Evolutionary conservation across 2,329 filamentous ascomycete genomes (phyloP), one percentile per base, ranked within the genome.

Genomic region (Clarireedia paspali): DNA sequence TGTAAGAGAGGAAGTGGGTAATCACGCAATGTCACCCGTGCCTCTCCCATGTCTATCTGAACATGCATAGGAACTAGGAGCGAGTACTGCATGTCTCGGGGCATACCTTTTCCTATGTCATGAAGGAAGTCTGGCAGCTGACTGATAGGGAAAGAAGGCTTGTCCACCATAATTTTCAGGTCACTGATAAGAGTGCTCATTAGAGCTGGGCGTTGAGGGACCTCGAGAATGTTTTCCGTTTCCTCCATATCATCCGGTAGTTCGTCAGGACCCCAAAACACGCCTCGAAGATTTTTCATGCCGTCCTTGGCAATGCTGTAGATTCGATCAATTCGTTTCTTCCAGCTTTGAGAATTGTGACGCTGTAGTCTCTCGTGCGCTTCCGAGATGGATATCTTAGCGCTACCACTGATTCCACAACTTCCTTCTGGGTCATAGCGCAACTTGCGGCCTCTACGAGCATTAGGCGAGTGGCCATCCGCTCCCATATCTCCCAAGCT

Each of bases 71-170:
- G 95, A 10, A 99, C 77, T 17, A 99, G 78, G 20, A 99, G 77
- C 9, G 90, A 85, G 69, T 97, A 99, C 66, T 92, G 77, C 81
- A 91, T 99, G 66, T 95, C 86, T 60, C 83, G 79, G 1, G 94
- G 94, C 83, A 99, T 95, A 1, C 94, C 94, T 73, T 99, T 99
- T n/a, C 94, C 94, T 57, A 97, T 85, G 48, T 83, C 82, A 67
- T 96, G 81, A 26, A 99, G 75, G 68, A 95, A 99, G 15, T 87
- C 81, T 0, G 92, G 88, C 54, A 92, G 83, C 12, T 96, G 85
- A 2, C 82, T 77, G 57, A 95, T 75, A 0, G 91, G 87, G 68
- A 99, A 99, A 0, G 89, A 92, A 0, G 94, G 94, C 69, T 96
- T 96, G 71, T 97, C 94, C 57, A 99, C 78, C 34, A 84, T 77